phyloP scores from a whole-genome alignment of 208 protist species.

The Wallacemonas sp. region DNA sequence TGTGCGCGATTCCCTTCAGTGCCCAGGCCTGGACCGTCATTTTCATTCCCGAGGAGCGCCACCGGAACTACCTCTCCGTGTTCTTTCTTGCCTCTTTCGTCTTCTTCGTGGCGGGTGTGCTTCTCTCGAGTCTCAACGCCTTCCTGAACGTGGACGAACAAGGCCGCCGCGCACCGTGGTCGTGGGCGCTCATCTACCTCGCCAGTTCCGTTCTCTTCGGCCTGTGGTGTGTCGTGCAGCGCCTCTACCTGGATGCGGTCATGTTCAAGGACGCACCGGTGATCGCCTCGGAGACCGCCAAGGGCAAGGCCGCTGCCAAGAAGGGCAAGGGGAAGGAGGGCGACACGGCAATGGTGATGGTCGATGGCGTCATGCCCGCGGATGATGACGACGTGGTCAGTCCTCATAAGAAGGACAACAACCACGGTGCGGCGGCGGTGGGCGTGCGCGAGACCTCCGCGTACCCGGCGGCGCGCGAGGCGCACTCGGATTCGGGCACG shows the following conservation, averaged over 20 bases:
- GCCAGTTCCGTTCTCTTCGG: constrained; percentile 73
- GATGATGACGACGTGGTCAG: not conserved
- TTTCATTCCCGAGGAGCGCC: constrained; percentile 69
- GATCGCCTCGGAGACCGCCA: not conserved
- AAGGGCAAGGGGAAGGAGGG: not conserved
- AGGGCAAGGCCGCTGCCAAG: not conserved
- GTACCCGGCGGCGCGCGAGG: not conserved
- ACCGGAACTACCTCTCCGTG: constrained; percentile 72
- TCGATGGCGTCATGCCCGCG: not conserved
- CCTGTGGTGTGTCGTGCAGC: constrained; percentile 82
- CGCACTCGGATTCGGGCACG: not conserved
- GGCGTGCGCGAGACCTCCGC: constrained; percentile 9
- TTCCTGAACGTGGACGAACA: constrained; percentile 38
- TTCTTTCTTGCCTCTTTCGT: constrained; percentile 69
- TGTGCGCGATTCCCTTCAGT: constrained; percentile 76
- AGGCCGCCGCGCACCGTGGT: constrained; percentile 32
- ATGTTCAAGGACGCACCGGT: constrained; percentile 15
- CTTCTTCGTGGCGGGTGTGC: constrained; percentile 64
- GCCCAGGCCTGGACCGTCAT: constrained; percentile 78
- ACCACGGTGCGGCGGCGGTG: not conserved
- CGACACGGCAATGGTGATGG: not conserved
- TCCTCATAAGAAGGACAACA: not conserved
- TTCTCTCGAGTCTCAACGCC: constrained; percentile 54
- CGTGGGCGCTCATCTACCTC: constrained; percentile 77
- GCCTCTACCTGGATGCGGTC: constrained; percentile 76